A percentile compares a stretch with the other conserved stretches of the same genome.
Conservation (phyloP, 768 basidiomycete species). For the Butyriboletus loyo region DNA sequence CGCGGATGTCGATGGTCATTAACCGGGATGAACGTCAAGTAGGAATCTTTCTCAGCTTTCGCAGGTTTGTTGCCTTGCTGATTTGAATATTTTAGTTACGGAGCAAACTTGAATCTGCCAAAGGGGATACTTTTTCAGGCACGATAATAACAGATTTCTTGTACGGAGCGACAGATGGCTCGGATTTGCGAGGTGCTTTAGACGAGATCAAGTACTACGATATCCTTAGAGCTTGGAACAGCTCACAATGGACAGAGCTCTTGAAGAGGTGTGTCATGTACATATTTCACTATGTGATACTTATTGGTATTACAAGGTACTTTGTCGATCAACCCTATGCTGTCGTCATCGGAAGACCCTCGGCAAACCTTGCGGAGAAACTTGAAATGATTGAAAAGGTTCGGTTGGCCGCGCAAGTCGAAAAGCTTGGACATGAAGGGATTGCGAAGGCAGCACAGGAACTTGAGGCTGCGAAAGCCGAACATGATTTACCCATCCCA, state of each 20-base stretch:
- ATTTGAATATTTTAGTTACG: constrained; percentile 52
- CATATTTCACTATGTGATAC: constrained; percentile 5
- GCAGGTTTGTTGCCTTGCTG: not conserved
- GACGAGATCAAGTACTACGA: constrained; percentile 76
- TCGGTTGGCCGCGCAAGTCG: constrained; percentile 67
- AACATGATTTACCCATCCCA: constrained; percentile 84
- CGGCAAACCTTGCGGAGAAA: constrained; percentile 74
- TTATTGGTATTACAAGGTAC: constrained; percentile 50
- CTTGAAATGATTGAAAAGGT: constrained; percentile 80
- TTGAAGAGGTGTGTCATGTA: constrained; percentile 59
- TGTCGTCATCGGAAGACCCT: constrained; percentile 86
- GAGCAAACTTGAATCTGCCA: constrained; percentile 78
- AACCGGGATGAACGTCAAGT: constrained; percentile 87
- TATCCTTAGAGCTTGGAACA: constrained; percentile 66
- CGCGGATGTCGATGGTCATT: constrained; percentile 83
- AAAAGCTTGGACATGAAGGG: constrained; percentile 74
- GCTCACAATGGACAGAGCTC: constrained; percentile 71
- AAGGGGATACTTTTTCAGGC: constrained; percentile 75
- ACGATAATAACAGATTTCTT: constrained; percentile 80
- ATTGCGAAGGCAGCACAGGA: constrained; percentile 63
- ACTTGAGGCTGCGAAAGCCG: constrained; percentile 79
- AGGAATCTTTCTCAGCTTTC: constrained; percentile 1
- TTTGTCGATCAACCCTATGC: constrained; percentile 70
- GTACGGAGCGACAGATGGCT: constrained; percentile 81
- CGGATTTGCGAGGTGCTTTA: constrained; percentile 68